Evolutionary conservation across 768 basidiomycete genomes (phyloP), one percentile per base, ranked within the genome.

Genomic region (Auricularia sp.): DNA sequence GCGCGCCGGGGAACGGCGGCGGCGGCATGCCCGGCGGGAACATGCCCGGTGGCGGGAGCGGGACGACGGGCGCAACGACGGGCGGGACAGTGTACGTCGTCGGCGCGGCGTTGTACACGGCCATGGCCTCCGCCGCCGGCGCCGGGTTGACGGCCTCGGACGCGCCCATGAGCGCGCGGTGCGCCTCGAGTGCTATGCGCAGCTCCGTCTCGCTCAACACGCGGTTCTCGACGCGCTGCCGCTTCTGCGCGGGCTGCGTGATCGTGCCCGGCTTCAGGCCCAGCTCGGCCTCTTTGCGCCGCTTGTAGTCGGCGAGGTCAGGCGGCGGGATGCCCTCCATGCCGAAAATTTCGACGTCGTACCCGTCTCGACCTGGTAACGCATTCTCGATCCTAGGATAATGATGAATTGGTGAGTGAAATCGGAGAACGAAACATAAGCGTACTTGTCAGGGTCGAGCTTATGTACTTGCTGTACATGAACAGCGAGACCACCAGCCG

Each of bases 401-500:
- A 88, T 88, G 29, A 24, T 14, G 6, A 54, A 29, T 13, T 33
- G 37, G 33, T 65, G 18, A 33, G 63, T 13, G 51, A 54, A 47
- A 63, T 37, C 14, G 21, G 61, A 58, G 14, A 37, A 29, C 11
- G 76, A 29, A 29, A 29, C 2, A 29, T 29, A 29, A 29, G 29
- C 85, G 67, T 67, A 90, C 89, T 86, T 86, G 77, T 99, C 96
- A 0, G 95, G 90, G 71, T 97, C 95, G n/a, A 97, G 86, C 75
- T 99, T 99, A 77, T 98, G 97, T 0, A 99, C 97, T 74, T 99
- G 97, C 73, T 98, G 95, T 63, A 96, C 92, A 73, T 99, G 97
- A 3, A 98, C 97, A 6, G 94, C 95, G 35, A 99, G 80, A 75
- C 97, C 97, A 70, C 97, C 97, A 3, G 97, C 97, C 2, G 96